Evolutionary conservation across 2,329 filamentous ascomycete genomes (phyloP).

Genomic region (Clonostachys byssicola): DNA sequence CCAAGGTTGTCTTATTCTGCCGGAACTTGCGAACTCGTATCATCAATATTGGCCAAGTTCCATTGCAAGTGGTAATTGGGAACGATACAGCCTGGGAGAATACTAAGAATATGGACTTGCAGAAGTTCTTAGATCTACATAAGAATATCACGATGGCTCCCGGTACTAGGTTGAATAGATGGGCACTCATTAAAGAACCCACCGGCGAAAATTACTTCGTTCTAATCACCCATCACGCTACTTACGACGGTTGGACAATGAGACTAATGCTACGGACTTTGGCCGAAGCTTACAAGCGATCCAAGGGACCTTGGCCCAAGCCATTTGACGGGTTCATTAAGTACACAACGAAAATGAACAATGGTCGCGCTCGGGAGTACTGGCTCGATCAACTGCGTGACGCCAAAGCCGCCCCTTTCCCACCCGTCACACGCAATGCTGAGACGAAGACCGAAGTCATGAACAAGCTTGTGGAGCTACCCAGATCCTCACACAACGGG

Average conservation of each 20-base stretch:
- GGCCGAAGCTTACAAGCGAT: background rate
- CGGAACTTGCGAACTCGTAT: constrained; percentile 3
- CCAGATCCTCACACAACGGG: background rate
- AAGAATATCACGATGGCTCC: background rate
- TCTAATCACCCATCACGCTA: constrained; percentile 15
- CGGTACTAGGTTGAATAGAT: background rate
- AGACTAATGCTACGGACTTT: constrained; percentile 4
- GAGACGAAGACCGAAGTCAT: constrained; percentile 24
- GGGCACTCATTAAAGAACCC: background rate
- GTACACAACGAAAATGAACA: constrained; percentile 2
- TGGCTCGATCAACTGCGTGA: constrained; percentile 5
- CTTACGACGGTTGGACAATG: constrained; percentile 17
- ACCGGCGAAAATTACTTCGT: constrained; percentile 7
- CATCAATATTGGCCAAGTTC: background rate
- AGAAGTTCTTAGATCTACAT: background rate
- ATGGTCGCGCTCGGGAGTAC: background rate
- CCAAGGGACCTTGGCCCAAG: background rate
- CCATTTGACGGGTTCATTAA: constrained; percentile 5
- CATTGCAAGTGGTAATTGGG: constrained; percentile 1
- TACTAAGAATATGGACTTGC: background rate
- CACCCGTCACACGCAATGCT: background rate
- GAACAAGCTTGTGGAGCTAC: constrained; percentile 27
- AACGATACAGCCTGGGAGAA: constrained; percentile 3
- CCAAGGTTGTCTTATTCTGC: constrained; percentile 3
- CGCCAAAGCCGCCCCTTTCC: constrained; percentile 5